Evolutionary conservation across 1,284 basidiomycete species (phyloP).

Genomic region (Apiotrichum montevideense): DNA sequence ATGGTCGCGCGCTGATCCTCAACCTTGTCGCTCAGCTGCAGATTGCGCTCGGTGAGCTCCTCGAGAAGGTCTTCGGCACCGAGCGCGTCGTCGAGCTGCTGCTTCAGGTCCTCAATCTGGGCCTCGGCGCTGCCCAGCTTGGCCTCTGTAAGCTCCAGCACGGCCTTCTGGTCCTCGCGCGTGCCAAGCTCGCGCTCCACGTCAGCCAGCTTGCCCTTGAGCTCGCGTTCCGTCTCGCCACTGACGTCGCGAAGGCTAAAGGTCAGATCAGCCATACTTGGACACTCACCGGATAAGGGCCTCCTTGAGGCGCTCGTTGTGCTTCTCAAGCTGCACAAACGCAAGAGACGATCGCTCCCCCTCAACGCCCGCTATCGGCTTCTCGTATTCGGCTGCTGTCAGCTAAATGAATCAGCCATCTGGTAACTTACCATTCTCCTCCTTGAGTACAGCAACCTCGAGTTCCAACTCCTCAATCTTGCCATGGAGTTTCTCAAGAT

Average conservation of each 20-base stretch:
- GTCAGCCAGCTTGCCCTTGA: constrained; percentile 71
- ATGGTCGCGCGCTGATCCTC: constrained; percentile 93
- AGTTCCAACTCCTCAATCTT: constrained; percentile 73
- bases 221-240: constrained; percentile 78
- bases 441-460: constrained; percentile 70
- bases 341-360: constrained; percentile 61
- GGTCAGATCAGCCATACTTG: background rate
- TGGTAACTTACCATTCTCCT: constrained; percentile 48
- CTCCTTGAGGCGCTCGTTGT: constrained; percentile 91
- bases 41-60: constrained; percentile 88
- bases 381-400: constrained; percentile 42
- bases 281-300: constrained; percentile 67
- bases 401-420: background rate
- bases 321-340: constrained; percentile 89
- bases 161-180: constrained; percentile 47
- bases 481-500: constrained; percentile 72
- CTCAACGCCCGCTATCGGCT: constrained; percentile 49
- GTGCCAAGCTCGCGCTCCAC: constrained; percentile 75
- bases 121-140: constrained; percentile 78
- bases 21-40: constrained; percentile 84
- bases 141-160: constrained; percentile 70
- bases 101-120: constrained; percentile 88
- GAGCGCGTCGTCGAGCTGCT: constrained; percentile 89
- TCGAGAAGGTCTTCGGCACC: constrained; percentile 95
- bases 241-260: constrained; percentile 76